These are phyloP conservation scores for Trapa bicornis DNA, from an alignment of 345 rosid genomes.

Conservation along the genomic window DNA sequence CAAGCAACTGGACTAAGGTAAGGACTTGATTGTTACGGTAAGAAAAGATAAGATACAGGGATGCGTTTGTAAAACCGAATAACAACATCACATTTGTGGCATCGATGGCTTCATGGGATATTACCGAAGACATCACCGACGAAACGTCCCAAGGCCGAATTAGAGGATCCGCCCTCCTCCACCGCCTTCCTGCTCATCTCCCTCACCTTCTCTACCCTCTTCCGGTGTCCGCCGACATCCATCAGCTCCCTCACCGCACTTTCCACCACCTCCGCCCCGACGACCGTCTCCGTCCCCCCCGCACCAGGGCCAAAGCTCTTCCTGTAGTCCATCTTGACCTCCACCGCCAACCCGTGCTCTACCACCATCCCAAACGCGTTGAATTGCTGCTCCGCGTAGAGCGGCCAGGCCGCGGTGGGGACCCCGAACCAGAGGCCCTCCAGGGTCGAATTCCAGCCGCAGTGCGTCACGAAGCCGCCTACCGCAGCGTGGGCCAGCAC, in stretches of 20 bases:
- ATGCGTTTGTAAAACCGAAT: no score
- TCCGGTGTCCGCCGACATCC: constrained; percentile 11
- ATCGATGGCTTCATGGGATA: neutral
- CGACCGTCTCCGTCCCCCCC: neutral
- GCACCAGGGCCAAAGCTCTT: neutral
- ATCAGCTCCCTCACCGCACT: constrained; percentile 26
- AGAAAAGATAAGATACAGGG: no score
- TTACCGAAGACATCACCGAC: constrained; percentile 14
- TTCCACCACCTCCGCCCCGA: constrained; percentile 42
- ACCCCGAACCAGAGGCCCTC: constrained; percentile 47
- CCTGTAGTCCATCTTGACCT: constrained; percentile 10
- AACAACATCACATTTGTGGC: no score
- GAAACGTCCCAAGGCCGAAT: constrained; percentile 14
- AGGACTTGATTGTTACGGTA: no score
- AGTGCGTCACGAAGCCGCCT: constrained; percentile 41
- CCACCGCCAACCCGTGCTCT: constrained; percentile 30
- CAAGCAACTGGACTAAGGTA: no score
- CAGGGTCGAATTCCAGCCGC: constrained; percentile 39
- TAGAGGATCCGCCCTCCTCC: constrained; percentile 39
- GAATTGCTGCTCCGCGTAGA: constrained; percentile 39
- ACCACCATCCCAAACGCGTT: constrained; percentile 37
- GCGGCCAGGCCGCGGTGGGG: constrained; percentile 41
- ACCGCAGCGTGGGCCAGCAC: constrained; percentile 6
- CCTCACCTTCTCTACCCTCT: constrained; percentile 18
- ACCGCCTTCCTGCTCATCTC: constrained; percentile 24